These are phyloP conservation scores for Dactylellina cionopaga DNA, from an alignment of 2,329 filamentous ascomycete genomes.

Conservation along the genomic window DNA sequence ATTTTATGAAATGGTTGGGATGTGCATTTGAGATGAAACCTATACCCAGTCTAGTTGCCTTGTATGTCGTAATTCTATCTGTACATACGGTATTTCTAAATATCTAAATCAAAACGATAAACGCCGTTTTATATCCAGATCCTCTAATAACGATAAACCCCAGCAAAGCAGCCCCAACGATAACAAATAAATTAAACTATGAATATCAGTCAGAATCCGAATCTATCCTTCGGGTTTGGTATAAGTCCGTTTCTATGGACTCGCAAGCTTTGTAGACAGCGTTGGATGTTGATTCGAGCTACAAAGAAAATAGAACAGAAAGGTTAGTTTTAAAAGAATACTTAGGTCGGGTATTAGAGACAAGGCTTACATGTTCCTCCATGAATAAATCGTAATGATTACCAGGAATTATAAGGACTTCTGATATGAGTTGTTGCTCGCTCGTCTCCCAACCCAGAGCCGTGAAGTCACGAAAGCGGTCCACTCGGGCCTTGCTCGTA, in stretches of 20 bases:
- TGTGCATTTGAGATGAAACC: too few relatives aligned
- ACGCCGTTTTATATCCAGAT: too few relatives aligned
- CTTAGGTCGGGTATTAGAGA: neutral
- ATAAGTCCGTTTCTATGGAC: neutral
- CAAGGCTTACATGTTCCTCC: slow-evolving; percentile 19
- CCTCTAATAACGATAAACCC: too few relatives aligned
- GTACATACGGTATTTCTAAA: too few relatives aligned
- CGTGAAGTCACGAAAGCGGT: slow-evolving; percentile 14
- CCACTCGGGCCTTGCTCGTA: neutral
- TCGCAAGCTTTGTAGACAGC: neutral
- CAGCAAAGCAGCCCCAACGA: too few relatives aligned
- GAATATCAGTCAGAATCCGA: neutral
- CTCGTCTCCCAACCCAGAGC: slow-evolving; percentile 22
- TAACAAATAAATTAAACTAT: neutral
- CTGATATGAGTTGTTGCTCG: slow-evolving; percentile 1
- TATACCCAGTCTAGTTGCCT: too few relatives aligned
- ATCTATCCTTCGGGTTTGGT: neutral
- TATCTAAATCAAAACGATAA: too few relatives aligned
- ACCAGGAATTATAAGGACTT: slow-evolving; percentile 13
- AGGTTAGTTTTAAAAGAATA: too few relatives aligned
- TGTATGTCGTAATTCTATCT: too few relatives aligned
- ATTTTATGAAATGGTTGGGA: too few relatives aligned
- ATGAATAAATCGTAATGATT: slow-evolving; percentile 23
- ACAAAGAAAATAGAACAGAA: neutral
- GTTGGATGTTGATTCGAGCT: slow-evolving; percentile 17